phyloP scores from a whole-genome alignment of 2,329 filamentous ascomycete species.

The Stagonosporopsis rhizophila region DNA sequence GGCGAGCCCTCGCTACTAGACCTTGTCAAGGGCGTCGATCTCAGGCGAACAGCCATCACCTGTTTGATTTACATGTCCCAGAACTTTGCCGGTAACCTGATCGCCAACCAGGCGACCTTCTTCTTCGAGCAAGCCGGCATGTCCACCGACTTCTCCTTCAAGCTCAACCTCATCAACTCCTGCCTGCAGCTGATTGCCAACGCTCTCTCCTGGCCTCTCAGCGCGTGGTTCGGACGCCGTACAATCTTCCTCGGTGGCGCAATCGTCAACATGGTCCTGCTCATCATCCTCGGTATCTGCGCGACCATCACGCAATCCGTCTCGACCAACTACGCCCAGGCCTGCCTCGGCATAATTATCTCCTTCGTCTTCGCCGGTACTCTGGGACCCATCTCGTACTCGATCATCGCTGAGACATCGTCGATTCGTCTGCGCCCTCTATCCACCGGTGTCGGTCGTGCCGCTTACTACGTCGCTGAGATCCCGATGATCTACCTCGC shows the following conservation, averaged over 20 bases:
- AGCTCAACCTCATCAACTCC: slow-evolving; percentile 69
- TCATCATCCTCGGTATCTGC: slow-evolving; percentile 66
- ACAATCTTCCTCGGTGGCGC: slow-evolving; percentile 69
- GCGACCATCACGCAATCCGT: slow-evolving; percentile 56
- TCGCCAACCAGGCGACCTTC: slow-evolving; percentile 68
- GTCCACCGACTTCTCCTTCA: slow-evolving; percentile 62
- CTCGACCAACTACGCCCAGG: slow-evolving; percentile 61
- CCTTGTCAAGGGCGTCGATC: slow-evolving; percentile 62
- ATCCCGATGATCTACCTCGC: slow-evolving; percentile 71
- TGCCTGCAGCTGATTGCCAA: slow-evolving; percentile 67
- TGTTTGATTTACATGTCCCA: slow-evolving; percentile 65
- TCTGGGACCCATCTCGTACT: slow-evolving; percentile 70
- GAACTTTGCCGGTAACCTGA: slow-evolving; percentile 66
- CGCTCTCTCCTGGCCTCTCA: slow-evolving; percentile 71
- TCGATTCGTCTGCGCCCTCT: slow-evolving; percentile 68
- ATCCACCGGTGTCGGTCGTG: slow-evolving; percentile 69
- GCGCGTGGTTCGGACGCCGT: slow-evolving; percentile 67
- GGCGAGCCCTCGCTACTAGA: slow-evolving; percentile 59
- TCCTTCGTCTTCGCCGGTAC: slow-evolving; percentile 69
- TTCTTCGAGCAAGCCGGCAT: slow-evolving; percentile 70
- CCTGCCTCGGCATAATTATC: slow-evolving; percentile 67
- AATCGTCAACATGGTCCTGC: slow-evolving; percentile 59
- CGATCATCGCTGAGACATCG: slow-evolving; percentile 71
- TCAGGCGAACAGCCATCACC: slow-evolving; percentile 61
- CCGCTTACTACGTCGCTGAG: slow-evolving; percentile 67